A percentile compares a stretch with the other conserved stretches of the same genome.
These are phyloP conservation scores for Pichia sp. DNA, from an alignment of 1,139 yeast genomes.

Conservation along the genomic window DNA sequence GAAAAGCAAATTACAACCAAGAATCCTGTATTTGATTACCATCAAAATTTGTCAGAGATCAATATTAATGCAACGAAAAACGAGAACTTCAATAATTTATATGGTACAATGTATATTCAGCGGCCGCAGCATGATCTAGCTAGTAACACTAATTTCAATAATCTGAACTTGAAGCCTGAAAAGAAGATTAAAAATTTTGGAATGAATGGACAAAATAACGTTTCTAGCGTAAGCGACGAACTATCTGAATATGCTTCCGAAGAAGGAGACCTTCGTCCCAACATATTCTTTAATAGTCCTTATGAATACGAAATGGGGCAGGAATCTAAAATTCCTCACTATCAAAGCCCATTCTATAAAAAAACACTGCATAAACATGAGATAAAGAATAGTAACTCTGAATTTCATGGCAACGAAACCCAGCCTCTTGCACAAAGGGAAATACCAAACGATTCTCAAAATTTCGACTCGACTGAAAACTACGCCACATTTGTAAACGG, in stretches of 20 bases:
- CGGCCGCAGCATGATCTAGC: not conserved
- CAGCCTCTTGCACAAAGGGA: not conserved
- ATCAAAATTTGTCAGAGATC: slow-evolving; percentile 6
- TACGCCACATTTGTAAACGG: not conserved
- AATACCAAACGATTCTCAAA: slow-evolving; percentile 8
- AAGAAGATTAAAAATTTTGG: not conserved
- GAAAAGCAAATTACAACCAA: not conserved
- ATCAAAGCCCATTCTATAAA: not conserved
- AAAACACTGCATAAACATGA: not conserved
- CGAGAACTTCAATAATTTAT: not conserved
- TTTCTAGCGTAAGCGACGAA: not conserved
- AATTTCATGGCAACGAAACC: not conserved
- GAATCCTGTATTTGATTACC: slow-evolving; percentile 2
- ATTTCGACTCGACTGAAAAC: slow-evolving; percentile 10
- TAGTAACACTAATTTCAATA: not conserved
- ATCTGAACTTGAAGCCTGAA: not conserved
- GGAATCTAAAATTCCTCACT: not conserved
- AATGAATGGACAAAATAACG: not conserved
- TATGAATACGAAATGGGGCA: not conserved
- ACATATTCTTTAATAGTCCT: not conserved
- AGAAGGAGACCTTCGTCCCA: not conserved
- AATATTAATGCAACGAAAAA: not conserved
- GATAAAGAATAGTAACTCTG: not conserved
- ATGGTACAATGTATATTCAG: not conserved
- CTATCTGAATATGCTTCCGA: slow-evolving; percentile 4